phyloP scores from a whole-genome alignment of 2,329 filamentous ascomycete species.

The Colletotrichum eremochloae region DNA sequence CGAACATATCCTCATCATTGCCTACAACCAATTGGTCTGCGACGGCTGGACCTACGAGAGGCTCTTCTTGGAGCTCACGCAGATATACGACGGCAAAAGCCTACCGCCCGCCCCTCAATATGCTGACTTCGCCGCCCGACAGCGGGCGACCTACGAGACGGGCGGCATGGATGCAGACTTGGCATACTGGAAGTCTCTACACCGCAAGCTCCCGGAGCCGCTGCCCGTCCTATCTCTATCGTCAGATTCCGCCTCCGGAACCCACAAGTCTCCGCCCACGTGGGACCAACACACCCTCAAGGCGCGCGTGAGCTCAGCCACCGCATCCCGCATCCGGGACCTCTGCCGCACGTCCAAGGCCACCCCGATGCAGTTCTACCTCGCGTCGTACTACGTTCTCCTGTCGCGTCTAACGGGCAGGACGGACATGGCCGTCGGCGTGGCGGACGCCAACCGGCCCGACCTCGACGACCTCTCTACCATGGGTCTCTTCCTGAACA shows the following conservation, averaged over 20 bases:
- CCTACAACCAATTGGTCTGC: constrained; percentile 16
- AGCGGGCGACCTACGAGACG: constrained; percentile 48
- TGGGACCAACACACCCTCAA: constrained; percentile 10
- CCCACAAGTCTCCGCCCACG: neutral
- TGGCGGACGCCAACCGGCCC: constrained; percentile 60
- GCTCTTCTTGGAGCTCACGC: neutral
- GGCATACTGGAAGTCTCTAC: constrained; percentile 41
- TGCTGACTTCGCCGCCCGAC: constrained; percentile 52
- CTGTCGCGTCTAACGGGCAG: neutral
- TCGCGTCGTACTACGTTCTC: constrained; percentile 52
- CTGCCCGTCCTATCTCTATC: neutral
- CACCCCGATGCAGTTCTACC: constrained; percentile 60
- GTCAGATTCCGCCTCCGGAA: neutral
- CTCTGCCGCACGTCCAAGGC: neutral
- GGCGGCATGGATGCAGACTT: constrained; percentile 44
- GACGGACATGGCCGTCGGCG: constrained; percentile 61
- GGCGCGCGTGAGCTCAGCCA: neutral
- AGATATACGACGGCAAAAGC: constrained; percentile 14
- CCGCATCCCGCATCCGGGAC: constrained; percentile 16
- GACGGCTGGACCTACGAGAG: constrained; percentile 24
- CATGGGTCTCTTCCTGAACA: constrained; percentile 63
- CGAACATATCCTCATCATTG: constrained; percentile 15
- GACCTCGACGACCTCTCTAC: constrained; percentile 50
- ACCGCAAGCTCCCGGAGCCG: neutral
- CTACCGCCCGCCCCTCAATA: constrained; percentile 46